Evolutionary conservation across 495 filamentous ascomycete genomes (phyloP).

Genomic region (Tetracladium marchalianum): DNA sequence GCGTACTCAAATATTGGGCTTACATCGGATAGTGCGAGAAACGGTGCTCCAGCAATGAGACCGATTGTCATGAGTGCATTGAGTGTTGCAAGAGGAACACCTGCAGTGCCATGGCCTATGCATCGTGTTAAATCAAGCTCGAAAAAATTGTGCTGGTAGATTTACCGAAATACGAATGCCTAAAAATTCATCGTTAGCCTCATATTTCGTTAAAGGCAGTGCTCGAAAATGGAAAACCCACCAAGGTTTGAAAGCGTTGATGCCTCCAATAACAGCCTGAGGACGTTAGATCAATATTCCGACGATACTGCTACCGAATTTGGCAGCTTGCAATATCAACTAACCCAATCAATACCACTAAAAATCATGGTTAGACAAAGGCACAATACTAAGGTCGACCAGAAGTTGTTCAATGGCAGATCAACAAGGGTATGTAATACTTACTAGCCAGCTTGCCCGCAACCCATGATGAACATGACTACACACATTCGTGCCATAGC

Average conservation of each 20-base stretch:
- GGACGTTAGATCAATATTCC: not conserved
- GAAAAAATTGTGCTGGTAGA: slow-evolving; percentile 9
- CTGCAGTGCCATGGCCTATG: slow-evolving; percentile 20
- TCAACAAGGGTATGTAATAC: too few species aligned
- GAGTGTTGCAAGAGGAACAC: slow-evolving; percentile 25
- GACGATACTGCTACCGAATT: not conserved
- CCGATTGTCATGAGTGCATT: slow-evolving; percentile 33
- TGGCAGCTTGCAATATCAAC: not conserved
- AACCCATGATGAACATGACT: slow-evolving; percentile 32
- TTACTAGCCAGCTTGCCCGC: slow-evolving; percentile 29
- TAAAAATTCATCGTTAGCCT: too few species aligned
- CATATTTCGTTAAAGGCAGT: too few species aligned
- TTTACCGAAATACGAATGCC: too few species aligned
- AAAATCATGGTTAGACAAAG: too few species aligned
- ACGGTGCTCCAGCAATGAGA: slow-evolving; percentile 27
- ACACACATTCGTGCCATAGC: slow-evolving; percentile 25
- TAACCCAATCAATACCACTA: slow-evolving; percentile 29
- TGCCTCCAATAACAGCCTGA: slow-evolving; percentile 25
- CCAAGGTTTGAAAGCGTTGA: slow-evolving; percentile 25
- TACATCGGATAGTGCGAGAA: slow-evolving; percentile 26
- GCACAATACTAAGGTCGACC: too few species aligned
- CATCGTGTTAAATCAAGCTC: too few species aligned
- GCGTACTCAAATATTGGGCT: too few species aligned
- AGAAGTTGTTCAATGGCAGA: too few species aligned
- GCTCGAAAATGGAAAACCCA: slow-evolving; percentile 7